A percentile compares a stretch with the other conserved stretches of the same genome.
These are phyloP conservation scores for Priceomyces medius DNA, from an alignment of 805 yeast genomes.

Conservation along the genomic window DNA sequence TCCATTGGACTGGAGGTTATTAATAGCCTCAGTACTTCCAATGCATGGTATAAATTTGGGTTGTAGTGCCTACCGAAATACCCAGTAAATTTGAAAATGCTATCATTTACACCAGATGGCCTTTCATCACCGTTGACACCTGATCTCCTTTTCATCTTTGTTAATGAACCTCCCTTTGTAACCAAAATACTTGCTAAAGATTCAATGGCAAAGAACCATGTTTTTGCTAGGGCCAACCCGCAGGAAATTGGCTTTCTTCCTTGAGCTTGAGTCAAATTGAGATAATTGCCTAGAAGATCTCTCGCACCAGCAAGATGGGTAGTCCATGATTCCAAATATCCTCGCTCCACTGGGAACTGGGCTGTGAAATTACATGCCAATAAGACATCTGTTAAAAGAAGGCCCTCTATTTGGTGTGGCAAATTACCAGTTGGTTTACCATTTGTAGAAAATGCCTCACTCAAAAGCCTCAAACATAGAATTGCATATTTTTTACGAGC, in stretches of 20 bases:
- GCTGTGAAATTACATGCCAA: conserved; percentile 60
- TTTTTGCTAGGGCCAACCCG: conserved; percentile 51
- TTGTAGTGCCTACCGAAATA: conserved; percentile 22
- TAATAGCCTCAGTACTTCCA: conserved; percentile 26
- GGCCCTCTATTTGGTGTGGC: conserved; percentile 56
- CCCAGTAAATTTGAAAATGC: conserved; percentile 32
- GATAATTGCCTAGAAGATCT: conserved; percentile 52
- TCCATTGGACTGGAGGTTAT: conserved; percentile 11
- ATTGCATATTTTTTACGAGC: conserved; percentile 59
- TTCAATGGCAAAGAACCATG: conserved; percentile 59
- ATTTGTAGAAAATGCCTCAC: conserved; percentile 42
- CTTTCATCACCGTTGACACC: not conserved
- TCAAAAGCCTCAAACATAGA: conserved; percentile 54
- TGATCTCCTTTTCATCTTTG: conserved; percentile 23
- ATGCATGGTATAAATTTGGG: conserved; percentile 32
- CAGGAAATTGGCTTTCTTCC: conserved; percentile 29
- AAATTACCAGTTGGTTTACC: conserved; percentile 18
- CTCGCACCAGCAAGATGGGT: conserved; percentile 63
- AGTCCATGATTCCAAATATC: conserved; percentile 48
- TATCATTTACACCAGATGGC: conserved; percentile 2
- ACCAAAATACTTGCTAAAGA: conserved; percentile 53
- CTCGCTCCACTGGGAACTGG: conserved; percentile 26
- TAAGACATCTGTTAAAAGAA: conserved; percentile 60
- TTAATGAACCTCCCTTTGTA: conserved; percentile 53
- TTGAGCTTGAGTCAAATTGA: conserved; percentile 15